phyloP scores from a whole-genome alignment of 2,329 filamentous ascomycete species.

The Chrysoporthe deuterocubensis region DNA sequence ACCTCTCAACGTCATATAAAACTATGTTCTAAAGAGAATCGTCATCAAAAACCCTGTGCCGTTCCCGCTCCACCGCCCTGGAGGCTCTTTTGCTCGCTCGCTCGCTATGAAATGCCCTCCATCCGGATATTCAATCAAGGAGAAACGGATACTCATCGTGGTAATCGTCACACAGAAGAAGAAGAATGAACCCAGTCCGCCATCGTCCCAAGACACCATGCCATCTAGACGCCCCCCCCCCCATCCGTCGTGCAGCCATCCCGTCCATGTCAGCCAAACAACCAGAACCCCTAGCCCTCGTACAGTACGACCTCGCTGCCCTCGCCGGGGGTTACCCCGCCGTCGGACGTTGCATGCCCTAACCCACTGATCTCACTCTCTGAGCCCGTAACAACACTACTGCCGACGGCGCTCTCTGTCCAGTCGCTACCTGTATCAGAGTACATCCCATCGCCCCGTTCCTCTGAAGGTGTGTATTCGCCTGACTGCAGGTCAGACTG shows the following conservation, averaged over 20 bases:
- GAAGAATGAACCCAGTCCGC: neutral
- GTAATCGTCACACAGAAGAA: slow-evolving; percentile 2
- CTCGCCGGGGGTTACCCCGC: slow-evolving; percentile 15
- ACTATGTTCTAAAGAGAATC: neutral
- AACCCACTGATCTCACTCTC: slow-evolving; percentile 29
- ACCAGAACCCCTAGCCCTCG: slow-evolving; percentile 13
- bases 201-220: neutral
- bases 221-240: neutral
- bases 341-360: slow-evolving; percentile 19
- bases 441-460: slow-evolving; percentile 33
- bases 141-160: slow-evolving; percentile 3
- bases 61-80: neutral
- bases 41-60: neutral
- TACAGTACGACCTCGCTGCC: slow-evolving; percentile 33
- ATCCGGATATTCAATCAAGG: neutral
- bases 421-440: slow-evolving; percentile 51
- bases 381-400: slow-evolving; percentile 29
- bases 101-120: slow-evolving; percentile 4
- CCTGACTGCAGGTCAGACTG: slow-evolving; percentile 20
- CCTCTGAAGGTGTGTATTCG: slow-evolving; percentile 18
- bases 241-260: neutral
- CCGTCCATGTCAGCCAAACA: neutral
- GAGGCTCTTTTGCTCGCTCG: neutral
- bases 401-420: slow-evolving; percentile 48
- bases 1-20: slow-evolving; percentile 6